Base-by-base conservation (phyloP, 345 rosid genomes). In the Pugionium cornutum region DNA sequence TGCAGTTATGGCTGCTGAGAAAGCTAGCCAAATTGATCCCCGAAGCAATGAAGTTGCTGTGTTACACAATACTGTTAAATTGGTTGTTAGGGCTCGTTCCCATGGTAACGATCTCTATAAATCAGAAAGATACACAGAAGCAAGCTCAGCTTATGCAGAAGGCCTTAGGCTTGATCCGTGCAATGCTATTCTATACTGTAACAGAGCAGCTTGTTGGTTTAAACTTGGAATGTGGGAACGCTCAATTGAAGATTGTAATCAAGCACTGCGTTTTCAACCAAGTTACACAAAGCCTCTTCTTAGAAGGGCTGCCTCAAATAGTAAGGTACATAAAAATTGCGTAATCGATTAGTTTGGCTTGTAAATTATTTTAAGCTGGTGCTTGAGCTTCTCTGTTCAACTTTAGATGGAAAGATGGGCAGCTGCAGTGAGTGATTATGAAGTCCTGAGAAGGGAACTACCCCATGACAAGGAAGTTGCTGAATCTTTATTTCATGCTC, bases 401-500 rank as follows among this genome's bases (percentile, higher is more conserved):
- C 33, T 62, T 43, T 79, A 89, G 94, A 70, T 87, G 50, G 91
- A 87, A 61, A 82, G 70, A 68, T 89, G 97, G 97, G 83, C 72
- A 30, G 91, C 82, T 29, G 89, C 89, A n/a, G 89, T 87, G 59
- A 78, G 84, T 64, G 94, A 89, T 66, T 87, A 83, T 77, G 94
- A 85, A 52, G 78, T 74, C 75, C 74, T 89, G 59, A 80, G 97
- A 66, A 82, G 69, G 75, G 85, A 82, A 62, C 84, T 85, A 56
- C 91, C 89, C 1, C 66, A 78, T 50, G 85, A 89, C 70, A 87
- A 79, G 66, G 85, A 77, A 59, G 83, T 87, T 55, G 91, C 97
- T 1, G 91, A 85, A 70, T 78, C 85, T 70, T 80, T 87, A 53
- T 89, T 87, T 76, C 91, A 87, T 50, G 81, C 94, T 27, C 94